Base-by-base conservation (phyloP, 352 stramenopile species). In the Globisporangium canariense region DNA sequence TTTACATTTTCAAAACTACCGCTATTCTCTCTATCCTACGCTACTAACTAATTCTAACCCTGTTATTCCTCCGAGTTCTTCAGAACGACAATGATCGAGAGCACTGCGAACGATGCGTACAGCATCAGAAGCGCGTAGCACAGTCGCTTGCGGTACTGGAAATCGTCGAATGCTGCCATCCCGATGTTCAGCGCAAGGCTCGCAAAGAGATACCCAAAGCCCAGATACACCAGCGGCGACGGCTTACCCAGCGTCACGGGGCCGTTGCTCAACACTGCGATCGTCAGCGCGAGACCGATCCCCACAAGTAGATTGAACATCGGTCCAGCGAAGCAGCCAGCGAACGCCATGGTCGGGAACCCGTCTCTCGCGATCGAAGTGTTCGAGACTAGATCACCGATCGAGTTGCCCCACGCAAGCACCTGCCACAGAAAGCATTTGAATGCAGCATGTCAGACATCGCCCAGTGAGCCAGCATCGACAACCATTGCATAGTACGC, bases 261-360 rank as follows among this genome's bases (percentile, higher is more conserved):
- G 1, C 85, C 85, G 32, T 73, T 76, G 0, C 67, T 78, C 30
- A 79, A 16, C 22, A 88, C 88, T 4, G 78, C 77, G 51, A 92
- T 79, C 11, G 80, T 90, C 18, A 92, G 65, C 0, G 86, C 83
- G 16, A 90, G 45, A 3, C 85, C 85, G 36, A 92, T 79, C 22
- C 85, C 85, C 6, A 92, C 64, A 11, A 94, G 73, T 34, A 94
- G 62, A 40, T 92, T 91, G 68, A 92, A 92, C 77, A 92, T 90
- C 18, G 86, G 86, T 0, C 86, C 83, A 22, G 83, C 86, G 51
- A 94, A 94, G 69, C 86, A 94, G 22, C 86, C 83, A 18, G 83
- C 83, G 41, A 94, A 92, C 8, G 86, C 83, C 86, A 94, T 94
- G 4, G 80, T 90, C 1, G 86, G 86, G 56, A 92, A 92, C 6